Conservation (phyloP, 805 yeast genomes). For the Ogataea naganishii region DNA sequence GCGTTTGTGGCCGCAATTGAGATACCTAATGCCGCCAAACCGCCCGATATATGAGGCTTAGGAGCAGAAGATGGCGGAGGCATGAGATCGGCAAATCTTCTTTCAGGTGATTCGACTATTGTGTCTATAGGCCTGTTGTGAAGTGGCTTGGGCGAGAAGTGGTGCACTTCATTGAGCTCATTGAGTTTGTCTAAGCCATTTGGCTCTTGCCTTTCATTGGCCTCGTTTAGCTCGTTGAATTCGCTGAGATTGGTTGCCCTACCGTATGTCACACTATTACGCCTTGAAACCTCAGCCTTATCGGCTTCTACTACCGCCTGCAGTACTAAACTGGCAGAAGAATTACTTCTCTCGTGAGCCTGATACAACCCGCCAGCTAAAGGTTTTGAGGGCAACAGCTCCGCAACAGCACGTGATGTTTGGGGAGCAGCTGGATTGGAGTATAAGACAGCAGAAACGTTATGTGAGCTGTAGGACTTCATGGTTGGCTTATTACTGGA, state of each 20-base stretch:
- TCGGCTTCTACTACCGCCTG: constrained; percentile 71
- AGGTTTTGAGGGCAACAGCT: constrained; percentile 18
- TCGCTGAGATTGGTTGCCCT: constrained; percentile 7
- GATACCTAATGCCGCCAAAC: too few species aligned
- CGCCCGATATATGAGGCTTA: too few species aligned
- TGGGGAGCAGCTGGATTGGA: constrained; percentile 60
- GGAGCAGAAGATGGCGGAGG: too few species aligned
- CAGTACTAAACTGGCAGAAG: constrained; percentile 58
- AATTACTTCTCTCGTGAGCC: constrained; percentile 21
- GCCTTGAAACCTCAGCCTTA: constrained; percentile 23
- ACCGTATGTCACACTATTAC: constrained; percentile 20
- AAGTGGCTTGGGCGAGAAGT: background rate
- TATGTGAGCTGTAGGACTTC: constrained; percentile 30
- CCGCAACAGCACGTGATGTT: constrained; percentile 36
- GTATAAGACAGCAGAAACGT: constrained; percentile 28
- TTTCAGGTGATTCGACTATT: constrained; percentile 39
- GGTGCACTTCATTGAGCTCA: too few species aligned
- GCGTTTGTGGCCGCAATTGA: too few species aligned
- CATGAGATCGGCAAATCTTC: too few species aligned
- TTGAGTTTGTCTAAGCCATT: background rate
- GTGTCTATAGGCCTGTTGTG: constrained; percentile 9
- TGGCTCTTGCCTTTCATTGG: background rate
- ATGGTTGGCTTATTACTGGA: constrained; percentile 20
- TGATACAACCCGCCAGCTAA: background rate
- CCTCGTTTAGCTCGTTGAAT: too few species aligned